These are phyloP conservation scores for Schizochytrium sp. DNA, from an alignment of 108 stramenopile genomes.

Conservation along the genomic window DNA sequence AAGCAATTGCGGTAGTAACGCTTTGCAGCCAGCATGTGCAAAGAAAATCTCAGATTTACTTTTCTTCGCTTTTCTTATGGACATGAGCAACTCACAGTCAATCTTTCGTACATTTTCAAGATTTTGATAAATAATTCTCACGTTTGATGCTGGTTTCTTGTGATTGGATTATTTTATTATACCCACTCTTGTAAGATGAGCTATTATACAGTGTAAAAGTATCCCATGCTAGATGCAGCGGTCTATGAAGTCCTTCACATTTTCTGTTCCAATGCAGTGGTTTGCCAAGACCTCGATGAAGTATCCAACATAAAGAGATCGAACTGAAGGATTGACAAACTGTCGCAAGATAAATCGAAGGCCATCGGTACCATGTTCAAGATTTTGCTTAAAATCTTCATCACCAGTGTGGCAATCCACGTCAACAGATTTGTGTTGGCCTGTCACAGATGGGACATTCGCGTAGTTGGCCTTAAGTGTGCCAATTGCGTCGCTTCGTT, in stretches of 20 bases:
- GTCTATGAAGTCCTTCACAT: background rate
- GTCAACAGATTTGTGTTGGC: background rate
- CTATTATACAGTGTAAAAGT: no score
- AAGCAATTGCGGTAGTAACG: no score
- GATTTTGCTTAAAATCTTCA: background rate
- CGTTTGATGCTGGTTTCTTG: no score
- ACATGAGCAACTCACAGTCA: no score
- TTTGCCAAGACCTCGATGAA: constrained; percentile 44
- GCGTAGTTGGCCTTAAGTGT: background rate
- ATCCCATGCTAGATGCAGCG: background rate
- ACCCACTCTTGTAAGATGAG: no score
- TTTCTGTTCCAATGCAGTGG: constrained; percentile 8
- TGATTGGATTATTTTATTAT: no score
- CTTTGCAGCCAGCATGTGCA: no score
- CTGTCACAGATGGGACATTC: background rate
- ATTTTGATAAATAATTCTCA: no score
- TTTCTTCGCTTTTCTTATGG: no score
- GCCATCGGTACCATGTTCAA: background rate
- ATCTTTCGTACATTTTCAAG: no score
- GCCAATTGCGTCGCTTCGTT: background rate
- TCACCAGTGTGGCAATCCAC: background rate
- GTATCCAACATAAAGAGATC: constrained; percentile 13
- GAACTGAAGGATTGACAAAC: background rate
- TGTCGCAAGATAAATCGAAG: background rate
- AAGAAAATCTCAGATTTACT: no score